Percentiles rank a stretch among this genome's conserved stretches.
phyloP scores from a whole-genome alignment of 139 green algal species.

The Micromonas pusilla region DNA sequence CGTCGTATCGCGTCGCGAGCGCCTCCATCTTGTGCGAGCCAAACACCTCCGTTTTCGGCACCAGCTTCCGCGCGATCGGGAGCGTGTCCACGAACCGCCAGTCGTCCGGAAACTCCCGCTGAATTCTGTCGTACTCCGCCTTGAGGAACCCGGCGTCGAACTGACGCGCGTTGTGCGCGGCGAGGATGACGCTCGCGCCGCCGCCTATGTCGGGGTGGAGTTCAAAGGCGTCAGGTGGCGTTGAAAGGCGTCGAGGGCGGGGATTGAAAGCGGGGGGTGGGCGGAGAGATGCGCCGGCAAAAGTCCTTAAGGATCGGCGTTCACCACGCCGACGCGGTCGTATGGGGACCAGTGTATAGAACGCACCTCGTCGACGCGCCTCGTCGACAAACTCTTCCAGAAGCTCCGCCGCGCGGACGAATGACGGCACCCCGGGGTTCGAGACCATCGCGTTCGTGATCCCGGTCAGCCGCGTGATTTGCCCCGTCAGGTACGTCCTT shows the following conservation, averaged over 20 bases:
- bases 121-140: conserved; percentile 18
- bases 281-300: too few species aligned
- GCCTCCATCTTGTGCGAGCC: neutral
- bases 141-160: conserved; percentile 44
- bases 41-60: neutral
- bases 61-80: conserved; percentile 14
- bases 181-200: conserved; percentile 26
- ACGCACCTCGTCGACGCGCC: neutral
- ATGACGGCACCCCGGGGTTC: conserved; percentile 17
- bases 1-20: neutral
- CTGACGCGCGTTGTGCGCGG: conserved; percentile 33
- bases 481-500: neutral
- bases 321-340: too few species aligned
- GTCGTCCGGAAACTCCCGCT: conserved; percentile 32
- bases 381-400: conserved; percentile 27
- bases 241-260: too few species aligned
- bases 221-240: too few species aligned
- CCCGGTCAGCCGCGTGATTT: conserved; percentile 21
- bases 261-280: too few species aligned
- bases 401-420: conserved; percentile 18
- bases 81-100: conserved; percentile 47
- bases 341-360: too few species aligned
- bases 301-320: too few species aligned
- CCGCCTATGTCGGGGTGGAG: too few species aligned
- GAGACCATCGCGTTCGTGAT: conserved; percentile 34